Conservation (phyloP, 192 early-diverging fungal genomes). For the Piromyces finnis region DNA sequence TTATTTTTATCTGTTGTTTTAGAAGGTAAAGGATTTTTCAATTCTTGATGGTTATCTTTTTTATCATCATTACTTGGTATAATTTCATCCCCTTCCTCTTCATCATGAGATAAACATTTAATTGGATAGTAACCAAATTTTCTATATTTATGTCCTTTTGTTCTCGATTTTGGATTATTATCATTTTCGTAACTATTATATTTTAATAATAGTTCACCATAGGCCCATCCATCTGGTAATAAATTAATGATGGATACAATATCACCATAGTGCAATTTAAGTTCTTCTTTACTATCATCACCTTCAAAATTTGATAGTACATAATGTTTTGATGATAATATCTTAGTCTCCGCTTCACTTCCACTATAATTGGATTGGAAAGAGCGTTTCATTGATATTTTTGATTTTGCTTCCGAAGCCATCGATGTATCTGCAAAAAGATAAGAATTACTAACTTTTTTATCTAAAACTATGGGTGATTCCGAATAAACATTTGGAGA, state of each 20-base stretch:
- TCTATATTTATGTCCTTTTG: background rate
- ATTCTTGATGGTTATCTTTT: background rate
- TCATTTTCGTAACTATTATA: background rate
- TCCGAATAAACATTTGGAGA: background rate
- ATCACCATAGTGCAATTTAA: background rate
- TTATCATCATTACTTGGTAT: background rate
- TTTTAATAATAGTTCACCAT: background rate
- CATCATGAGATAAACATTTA: background rate
- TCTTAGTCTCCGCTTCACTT: background rate
- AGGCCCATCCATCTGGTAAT: background rate
- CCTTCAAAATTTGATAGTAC: background rate
- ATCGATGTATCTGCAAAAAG: background rate
- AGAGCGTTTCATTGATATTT: background rate
- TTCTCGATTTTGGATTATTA: background rate
- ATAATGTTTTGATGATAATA: background rate
- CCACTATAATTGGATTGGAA: background rate
- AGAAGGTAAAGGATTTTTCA: too few species aligned
- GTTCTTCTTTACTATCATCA: background rate
- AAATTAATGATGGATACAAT: background rate
- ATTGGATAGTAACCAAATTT: background rate
- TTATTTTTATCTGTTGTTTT: too few species aligned
- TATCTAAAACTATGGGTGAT: background rate
- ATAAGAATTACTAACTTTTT: background rate
- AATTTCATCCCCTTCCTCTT: background rate
- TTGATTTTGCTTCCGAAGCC: background rate